Percentiles rank a stretch among this genome's conserved stretches.
Evolutionary conservation across 75 land plant genomes (phyloP).

Genomic region (Sequoia sempervirens): DNA sequence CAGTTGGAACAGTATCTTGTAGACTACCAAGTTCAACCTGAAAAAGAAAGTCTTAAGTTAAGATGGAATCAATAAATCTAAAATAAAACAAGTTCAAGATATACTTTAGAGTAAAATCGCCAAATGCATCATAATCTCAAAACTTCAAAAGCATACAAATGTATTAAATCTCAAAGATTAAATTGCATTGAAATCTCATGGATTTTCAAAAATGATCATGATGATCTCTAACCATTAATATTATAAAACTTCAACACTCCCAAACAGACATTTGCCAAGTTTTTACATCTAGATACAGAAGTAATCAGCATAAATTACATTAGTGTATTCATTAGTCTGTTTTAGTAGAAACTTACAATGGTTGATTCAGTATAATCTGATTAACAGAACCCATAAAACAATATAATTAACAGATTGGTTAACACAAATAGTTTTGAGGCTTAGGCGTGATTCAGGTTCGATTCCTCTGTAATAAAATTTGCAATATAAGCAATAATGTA

Average conservation of each 20-base stretch:
- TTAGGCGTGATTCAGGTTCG: too few species aligned
- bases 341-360: background rate
- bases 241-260: background rate
- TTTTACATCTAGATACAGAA: background rate
- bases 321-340: background rate
- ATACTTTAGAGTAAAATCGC: background rate
- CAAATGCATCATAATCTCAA: background rate
- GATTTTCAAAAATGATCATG: background rate
- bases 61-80: slow-evolving; percentile 7
- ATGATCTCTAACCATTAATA: background rate
- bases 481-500: too few species aligned
- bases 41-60: background rate
- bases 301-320: background rate
- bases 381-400: background rate
- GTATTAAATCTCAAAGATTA: background rate
- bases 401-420: too few species aligned
- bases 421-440: too few species aligned
- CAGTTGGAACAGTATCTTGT: slow-evolving; percentile 94
- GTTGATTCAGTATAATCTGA: background rate
- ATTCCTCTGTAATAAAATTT: too few species aligned
- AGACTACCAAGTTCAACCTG: slow-evolving; percentile 81
- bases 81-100: background rate
- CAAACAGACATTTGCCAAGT: background rate
- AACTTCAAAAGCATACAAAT: background rate
- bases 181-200: background rate